Percentiles rank a stretch among this genome's conserved stretches.
phyloP scores from a whole-genome alignment of 2,329 filamentous ascomycete species.

The Neoscytalidium dimidiatum region DNA sequence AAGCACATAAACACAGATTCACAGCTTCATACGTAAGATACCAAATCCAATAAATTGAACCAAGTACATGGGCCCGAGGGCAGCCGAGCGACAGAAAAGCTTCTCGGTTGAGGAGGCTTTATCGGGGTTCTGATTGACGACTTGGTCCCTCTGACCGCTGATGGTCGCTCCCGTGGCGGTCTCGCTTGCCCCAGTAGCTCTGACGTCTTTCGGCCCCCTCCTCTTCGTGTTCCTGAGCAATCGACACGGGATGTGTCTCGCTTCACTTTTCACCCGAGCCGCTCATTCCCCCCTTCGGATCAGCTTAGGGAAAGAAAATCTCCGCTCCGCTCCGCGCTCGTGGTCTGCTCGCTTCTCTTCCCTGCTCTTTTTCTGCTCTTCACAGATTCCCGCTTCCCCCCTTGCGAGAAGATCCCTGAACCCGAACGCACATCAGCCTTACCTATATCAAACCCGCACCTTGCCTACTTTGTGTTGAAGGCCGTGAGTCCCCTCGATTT shows the following conservation, averaged over 20 bases:
- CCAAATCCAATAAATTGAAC: slow-evolving; percentile 15
- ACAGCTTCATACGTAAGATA: background rate
- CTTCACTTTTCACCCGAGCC: slow-evolving; percentile 3
- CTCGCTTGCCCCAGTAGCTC: slow-evolving; percentile 6
- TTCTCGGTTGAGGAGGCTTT: background rate
- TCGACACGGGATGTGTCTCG: slow-evolving; percentile 2
- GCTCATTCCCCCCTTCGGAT: background rate
- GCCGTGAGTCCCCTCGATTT: too few relatives aligned
- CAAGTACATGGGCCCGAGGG: background rate
- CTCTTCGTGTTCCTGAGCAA: background rate
- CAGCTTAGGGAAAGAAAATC: background rate
- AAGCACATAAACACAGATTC: background rate
- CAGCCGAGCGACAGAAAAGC: background rate
- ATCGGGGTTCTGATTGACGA: background rate
- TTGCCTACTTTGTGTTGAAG: too few relatives aligned
- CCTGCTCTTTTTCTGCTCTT: background rate
- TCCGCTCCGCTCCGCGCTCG: background rate
- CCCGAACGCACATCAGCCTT: slow-evolving; percentile 2
- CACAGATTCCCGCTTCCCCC: background rate
- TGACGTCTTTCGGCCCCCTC: too few relatives aligned
- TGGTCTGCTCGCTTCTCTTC: background rate
- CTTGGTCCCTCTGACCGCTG: background rate
- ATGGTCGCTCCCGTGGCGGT: too few relatives aligned
- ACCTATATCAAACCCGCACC: background rate
- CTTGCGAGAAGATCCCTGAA: background rate